phyloP scores from a whole-genome alignment of 345 rosid genomes.

The Cardiospermum halicacabum region DNA sequence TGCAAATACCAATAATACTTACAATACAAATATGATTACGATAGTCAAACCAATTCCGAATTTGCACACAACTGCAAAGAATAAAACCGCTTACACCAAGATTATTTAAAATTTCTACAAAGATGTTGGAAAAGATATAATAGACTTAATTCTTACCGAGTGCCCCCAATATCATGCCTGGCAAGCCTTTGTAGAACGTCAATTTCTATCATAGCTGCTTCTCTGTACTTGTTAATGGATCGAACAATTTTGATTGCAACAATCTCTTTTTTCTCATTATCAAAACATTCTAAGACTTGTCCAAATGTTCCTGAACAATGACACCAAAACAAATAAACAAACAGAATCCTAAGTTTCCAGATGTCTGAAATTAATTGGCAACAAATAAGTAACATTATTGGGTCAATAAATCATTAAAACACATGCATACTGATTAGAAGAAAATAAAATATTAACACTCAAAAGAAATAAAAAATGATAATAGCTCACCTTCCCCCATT shows the following conservation, averaged over 20 bases:
- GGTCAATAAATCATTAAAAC: background rate
- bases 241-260: slow-evolving; percentile 89
- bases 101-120: slow-evolving; percentile 27
- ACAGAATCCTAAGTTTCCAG: background rate
- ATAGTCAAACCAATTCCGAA: slow-evolving; percentile 99
- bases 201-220: slow-evolving; percentile 90
- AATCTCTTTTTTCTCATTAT: slow-evolving; percentile 63
- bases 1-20: slow-evolving; percentile 63
- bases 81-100: slow-evolving; percentile 58
- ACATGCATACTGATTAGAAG: too few species aligned
- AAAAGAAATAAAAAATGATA: background rate
- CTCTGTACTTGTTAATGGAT: slow-evolving; percentile 71
- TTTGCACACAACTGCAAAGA: slow-evolving; percentile 99
- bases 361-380: background rate
- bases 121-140: slow-evolving; percentile 10
- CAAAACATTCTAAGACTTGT: slow-evolving; percentile 88
- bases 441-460: background rate
- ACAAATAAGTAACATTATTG: background rate
- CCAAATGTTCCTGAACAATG: slow-evolving; percentile 64
- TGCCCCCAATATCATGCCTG: slow-evolving; percentile 68
- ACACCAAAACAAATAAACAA: slow-evolving; percentile 7
- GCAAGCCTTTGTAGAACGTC: slow-evolving; percentile 72
- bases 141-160: slow-evolving; percentile 47
- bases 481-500: slow-evolving; percentile 78
- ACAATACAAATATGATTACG: slow-evolving; percentile 99